These are phyloP conservation scores for Cryptococcus sp. DNA, from an alignment of 1,284 basidiomycete genomes.

Conservation along the genomic window DNA sequence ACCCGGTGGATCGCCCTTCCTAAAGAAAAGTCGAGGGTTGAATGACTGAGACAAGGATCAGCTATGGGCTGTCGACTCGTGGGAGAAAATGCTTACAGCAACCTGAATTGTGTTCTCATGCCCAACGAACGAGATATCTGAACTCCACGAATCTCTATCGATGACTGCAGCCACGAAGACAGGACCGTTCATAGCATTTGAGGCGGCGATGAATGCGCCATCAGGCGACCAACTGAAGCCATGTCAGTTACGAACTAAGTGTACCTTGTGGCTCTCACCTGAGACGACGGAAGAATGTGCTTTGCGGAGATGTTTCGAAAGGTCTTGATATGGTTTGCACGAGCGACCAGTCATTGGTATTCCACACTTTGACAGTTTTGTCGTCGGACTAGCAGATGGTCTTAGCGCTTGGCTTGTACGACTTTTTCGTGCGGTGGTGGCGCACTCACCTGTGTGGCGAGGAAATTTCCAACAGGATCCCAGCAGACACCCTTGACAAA, in stretches of 20 bases:
- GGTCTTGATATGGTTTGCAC: slow-evolving; percentile 84
- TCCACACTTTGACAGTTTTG: slow-evolving; percentile 94
- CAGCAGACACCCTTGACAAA: slow-evolving; percentile 99
- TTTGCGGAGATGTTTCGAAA: slow-evolving; percentile 89
- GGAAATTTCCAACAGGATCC: slow-evolving; percentile 94
- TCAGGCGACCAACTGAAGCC: slow-evolving; percentile 89
- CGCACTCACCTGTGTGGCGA: slow-evolving; percentile 69
- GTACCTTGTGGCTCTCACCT: slow-evolving; percentile 60
- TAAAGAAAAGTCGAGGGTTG: slow-evolving; percentile 87
- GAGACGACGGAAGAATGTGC: slow-evolving; percentile 89
- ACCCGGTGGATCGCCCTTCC: slow-evolving; percentile 55
- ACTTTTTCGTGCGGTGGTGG: too few relatives aligned
- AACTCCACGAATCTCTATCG: slow-evolving; percentile 79
- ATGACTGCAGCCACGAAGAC: slow-evolving; percentile 98
- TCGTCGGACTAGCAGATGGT: slow-evolving; percentile 74
- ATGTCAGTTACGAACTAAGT: neutral
- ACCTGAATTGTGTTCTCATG: slow-evolving; percentile 99
- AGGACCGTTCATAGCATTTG: slow-evolving; percentile 96
- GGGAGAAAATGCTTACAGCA: slow-evolving; percentile 61
- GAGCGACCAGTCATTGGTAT: slow-evolving; percentile 85
- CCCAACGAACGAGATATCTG: slow-evolving; percentile 89
- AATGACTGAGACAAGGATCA: slow-evolving; percentile 62
- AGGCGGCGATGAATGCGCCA: slow-evolving; percentile 94
- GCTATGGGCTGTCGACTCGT: slow-evolving; percentile 1
- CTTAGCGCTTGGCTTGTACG: neutral